These are phyloP conservation scores for Dimargaris verticillata DNA, from an alignment of 192 early-diverging fungal genomes.

Conservation along the genomic window DNA sequence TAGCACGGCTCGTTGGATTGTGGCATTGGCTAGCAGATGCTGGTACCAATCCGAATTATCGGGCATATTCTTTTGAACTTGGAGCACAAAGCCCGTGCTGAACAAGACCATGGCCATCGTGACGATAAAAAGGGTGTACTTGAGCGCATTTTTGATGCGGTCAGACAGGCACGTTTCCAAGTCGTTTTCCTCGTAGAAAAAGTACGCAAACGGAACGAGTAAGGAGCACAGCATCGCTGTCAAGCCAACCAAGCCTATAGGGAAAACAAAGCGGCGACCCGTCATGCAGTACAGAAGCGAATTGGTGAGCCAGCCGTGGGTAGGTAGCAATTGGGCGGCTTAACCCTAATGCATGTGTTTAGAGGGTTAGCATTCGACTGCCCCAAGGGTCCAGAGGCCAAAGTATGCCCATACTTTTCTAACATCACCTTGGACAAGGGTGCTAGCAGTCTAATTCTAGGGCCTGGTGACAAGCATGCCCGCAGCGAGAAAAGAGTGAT, in stretches of 20 bases:
- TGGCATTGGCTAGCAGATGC: conserved; percentile 20
- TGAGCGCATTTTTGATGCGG: conserved; percentile 26
- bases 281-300: no score
- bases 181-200: conserved; percentile 40
- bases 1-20: conserved; percentile 17
- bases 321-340: no score
- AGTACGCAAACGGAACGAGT: conserved; percentile 42
- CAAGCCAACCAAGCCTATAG: conserved; percentile 23
- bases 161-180: conserved; percentile 21
- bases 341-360: no score
- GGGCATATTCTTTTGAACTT: conserved; percentile 16
- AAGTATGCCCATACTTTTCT: no score
- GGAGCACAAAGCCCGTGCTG: conserved; percentile 31
- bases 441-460: no score
- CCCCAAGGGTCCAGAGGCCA: no score
- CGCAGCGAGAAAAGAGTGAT: no score
- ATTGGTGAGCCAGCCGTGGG: no score
- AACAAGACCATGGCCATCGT: conserved; percentile 27
- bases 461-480: no score
- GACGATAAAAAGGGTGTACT: conserved; percentile 38
- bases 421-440: no score
- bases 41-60: conserved; percentile 36
- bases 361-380: no score
- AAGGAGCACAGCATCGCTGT: conserved; percentile 30
- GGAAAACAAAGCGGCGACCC: no score